These are phyloP conservation scores for Leccinum olivaceoglutinosum DNA, from an alignment of 1,284 basidiomycete species.

Conservation along the genomic window DNA sequence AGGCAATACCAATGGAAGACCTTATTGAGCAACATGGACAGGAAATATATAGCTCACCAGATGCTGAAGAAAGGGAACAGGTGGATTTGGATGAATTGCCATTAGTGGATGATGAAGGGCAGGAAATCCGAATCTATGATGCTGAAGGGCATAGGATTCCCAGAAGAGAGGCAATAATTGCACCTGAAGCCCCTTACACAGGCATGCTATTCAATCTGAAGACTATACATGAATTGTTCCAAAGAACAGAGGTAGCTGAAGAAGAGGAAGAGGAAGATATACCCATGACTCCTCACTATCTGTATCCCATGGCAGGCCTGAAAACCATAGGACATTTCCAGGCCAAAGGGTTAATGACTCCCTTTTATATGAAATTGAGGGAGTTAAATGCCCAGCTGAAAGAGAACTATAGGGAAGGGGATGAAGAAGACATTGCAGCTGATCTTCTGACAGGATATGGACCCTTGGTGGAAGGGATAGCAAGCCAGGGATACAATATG, in stretches of 20 bases:
- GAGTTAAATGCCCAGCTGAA: neutral
- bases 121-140: neutral
- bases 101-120: neutral
- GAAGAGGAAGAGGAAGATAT: neutral
- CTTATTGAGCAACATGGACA: neutral
- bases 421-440: neutral
- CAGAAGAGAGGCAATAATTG: neutral
- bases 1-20: neutral
- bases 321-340: conserved; percentile 1
- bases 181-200: neutral
- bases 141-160: neutral
- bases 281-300: neutral
- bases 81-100: neutral
- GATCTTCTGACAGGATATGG: neutral
- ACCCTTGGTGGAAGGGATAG: neutral
- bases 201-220: conserved; percentile 3
- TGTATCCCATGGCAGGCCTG: conserved; percentile 6
- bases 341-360: neutral
- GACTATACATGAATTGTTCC: neutral
- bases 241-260: neutral
- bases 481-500: neutral
- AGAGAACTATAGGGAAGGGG: neutral
- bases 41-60: neutral
- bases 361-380: neutral
- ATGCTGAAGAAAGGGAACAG: neutral